phyloP scores from a whole-genome alignment of 1,284 basidiomycete species.

The Irpex lacteus region DNA sequence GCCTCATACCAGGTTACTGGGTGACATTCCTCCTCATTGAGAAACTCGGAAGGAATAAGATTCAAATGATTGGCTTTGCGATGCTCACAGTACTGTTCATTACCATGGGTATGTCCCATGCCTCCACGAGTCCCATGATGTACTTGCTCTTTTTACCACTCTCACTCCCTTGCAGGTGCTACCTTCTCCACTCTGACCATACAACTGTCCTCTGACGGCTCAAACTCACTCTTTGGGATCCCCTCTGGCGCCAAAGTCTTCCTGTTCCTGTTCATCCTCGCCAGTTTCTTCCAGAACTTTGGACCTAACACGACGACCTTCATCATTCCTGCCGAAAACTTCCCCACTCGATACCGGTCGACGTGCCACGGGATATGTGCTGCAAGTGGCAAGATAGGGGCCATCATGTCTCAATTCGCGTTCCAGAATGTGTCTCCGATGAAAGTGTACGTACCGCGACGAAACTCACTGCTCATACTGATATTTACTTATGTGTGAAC shows the following conservation, averaged over 20 bases:
- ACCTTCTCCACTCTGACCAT: too few species aligned
- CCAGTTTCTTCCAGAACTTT: conserved; percentile 55
- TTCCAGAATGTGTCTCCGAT: conserved; percentile 24
- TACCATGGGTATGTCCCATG: conserved; percentile 39
- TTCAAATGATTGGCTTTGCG: conserved; percentile 45
- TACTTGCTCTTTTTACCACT: neutral
- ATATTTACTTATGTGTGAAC: neutral
- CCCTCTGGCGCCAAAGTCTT: conserved; percentile 41
- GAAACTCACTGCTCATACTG: neutral
- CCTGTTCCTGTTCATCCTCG: conserved; percentile 61
- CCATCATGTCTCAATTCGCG: conserved; percentile 63
- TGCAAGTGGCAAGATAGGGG: conserved; percentile 66
- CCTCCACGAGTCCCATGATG: conserved; percentile 36
- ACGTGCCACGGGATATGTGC: conserved; percentile 75
- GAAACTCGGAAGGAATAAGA: conserved; percentile 25
- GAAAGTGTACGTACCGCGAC: conserved; percentile 25
- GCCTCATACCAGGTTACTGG: conserved; percentile 30
- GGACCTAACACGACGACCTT: conserved; percentile 78
- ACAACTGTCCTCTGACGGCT: too few species aligned
- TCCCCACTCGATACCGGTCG: conserved; percentile 73
- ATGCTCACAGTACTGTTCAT: conserved; percentile 52
- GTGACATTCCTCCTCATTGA: conserved; percentile 28
- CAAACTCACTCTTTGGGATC: conserved; percentile 3
- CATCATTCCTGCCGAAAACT: conserved; percentile 68
- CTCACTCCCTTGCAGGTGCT: too few species aligned